These are phyloP conservation scores for Hura crepitans DNA, from an alignment of 441 rosid species.

Conservation along the genomic window DNA sequence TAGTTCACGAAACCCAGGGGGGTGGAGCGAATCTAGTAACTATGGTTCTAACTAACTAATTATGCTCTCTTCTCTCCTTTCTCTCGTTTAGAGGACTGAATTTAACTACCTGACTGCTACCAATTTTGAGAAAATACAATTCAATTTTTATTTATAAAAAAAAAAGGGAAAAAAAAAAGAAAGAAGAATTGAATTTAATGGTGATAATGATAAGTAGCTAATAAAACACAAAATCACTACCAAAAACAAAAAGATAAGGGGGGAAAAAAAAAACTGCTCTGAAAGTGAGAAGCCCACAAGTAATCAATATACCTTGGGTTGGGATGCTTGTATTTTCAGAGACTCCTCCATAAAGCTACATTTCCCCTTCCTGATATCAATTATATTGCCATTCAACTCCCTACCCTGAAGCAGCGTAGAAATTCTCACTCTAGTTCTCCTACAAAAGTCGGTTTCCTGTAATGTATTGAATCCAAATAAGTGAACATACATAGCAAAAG, in stretches of 20 bases:
- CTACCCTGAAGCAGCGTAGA: slow-evolving; percentile 47
- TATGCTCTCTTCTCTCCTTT: neutral
- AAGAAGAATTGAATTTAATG: neutral
- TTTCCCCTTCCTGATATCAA: slow-evolving; percentile 33
- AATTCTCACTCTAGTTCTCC: slow-evolving; percentile 30
- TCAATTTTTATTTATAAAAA: neutral
- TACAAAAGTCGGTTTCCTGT: slow-evolving; percentile 29
- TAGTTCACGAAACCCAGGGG: no score
- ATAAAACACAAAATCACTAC: neutral
- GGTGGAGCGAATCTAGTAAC: no score
- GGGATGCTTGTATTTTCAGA: slow-evolving; percentile 46
- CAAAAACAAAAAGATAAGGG: neutral
- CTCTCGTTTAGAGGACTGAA: neutral
- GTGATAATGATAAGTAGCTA: neutral
- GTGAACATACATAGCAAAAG: neutral
- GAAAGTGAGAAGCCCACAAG: neutral
- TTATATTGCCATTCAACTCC: slow-evolving; percentile 50
- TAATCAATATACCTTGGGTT: slow-evolving; percentile 44
- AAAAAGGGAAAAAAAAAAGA: neutral
- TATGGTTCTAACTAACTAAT: no score
- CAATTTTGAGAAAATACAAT: neutral
- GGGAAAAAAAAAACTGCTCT: neutral
- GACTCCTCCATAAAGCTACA: slow-evolving; percentile 54
- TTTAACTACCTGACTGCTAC: neutral
- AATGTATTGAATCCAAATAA: slow-evolving; percentile 4